Conservation (phyloP, 345 rosid species). For the Gossypium longicalyx region DNA sequence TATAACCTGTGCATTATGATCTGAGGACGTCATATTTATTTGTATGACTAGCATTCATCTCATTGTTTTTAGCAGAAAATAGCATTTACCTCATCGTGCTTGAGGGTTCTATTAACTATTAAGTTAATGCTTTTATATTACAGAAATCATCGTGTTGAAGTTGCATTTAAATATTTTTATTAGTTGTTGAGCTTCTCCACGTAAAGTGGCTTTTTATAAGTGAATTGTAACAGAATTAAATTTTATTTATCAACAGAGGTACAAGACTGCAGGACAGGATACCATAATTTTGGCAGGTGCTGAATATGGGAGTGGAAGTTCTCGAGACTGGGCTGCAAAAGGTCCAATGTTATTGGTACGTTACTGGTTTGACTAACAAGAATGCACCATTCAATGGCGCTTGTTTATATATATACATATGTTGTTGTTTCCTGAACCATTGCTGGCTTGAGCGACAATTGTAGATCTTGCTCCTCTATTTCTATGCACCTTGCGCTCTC, state of each 20-base stretch:
- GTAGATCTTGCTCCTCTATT: not conserved
- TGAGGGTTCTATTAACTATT: not conserved
- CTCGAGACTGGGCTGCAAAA: conserved; percentile 99
- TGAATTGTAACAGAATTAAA: not conserved
- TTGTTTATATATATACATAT: not conserved
- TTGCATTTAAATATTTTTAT: not conserved
- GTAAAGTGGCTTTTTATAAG: not conserved
- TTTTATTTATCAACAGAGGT: conserved; percentile 43
- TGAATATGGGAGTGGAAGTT: conserved; percentile 95
- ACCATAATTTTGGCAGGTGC: conserved; percentile 83
- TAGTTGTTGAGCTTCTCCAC: not conserved
- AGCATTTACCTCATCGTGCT: not conserved
- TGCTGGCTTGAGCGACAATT: not conserved
- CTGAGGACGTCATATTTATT: not conserved
- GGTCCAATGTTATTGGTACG: conserved; percentile 86
- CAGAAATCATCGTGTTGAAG: conserved; percentile 9
- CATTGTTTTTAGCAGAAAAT: not conserved
- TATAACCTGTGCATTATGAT: not conserved
- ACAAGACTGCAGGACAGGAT: conserved; percentile 63
- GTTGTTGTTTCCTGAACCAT: not conserved
- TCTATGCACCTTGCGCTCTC: not conserved
- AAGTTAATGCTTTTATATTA: not conserved
- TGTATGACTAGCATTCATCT: not conserved
- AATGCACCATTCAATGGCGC: not conserved
- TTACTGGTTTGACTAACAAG: not conserved